Conservation (phyloP, 2,329 filamentous ascomycete genomes). For the Paraconiothyrium brasiliense region DNA sequence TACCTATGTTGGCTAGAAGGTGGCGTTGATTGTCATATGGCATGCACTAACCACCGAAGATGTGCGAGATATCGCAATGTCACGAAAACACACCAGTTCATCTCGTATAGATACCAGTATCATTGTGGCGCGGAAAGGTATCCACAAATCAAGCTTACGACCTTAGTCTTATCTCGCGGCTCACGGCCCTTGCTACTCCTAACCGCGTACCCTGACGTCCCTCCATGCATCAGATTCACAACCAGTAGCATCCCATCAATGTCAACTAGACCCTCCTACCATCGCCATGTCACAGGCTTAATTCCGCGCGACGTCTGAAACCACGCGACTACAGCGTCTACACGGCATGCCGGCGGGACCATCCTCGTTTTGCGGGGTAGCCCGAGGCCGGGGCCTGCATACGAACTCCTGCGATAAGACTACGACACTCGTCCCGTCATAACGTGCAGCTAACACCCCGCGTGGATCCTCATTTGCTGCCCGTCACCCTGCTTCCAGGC, state of each 20-base stretch:
- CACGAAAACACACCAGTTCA: neutral
- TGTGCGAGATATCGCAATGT: neutral
- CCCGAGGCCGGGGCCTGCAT: neutral
- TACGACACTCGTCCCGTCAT: neutral
- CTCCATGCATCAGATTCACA: neutral
- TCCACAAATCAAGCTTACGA: neutral
- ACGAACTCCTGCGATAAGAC: neutral
- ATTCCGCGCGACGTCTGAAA: neutral
- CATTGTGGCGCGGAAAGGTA: neutral
- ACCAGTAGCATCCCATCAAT: neutral
- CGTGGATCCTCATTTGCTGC: neutral
- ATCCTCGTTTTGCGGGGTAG: neutral
- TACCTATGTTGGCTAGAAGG: too few species aligned
- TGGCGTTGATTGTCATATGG: too few species aligned
- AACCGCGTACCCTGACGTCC: neutral
- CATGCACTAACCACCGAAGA: too few species aligned
- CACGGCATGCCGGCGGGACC: neutral
- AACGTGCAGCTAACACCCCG: neutral
- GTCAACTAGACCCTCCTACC: neutral
- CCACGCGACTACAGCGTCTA: conserved; percentile 2
- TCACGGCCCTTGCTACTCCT: neutral
- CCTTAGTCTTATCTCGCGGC: conserved; percentile 5
- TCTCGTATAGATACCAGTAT: neutral
- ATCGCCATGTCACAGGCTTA: neutral
- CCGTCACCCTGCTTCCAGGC: neutral